These are phyloP conservation scores for Spergularia bocconei DNA, from an alignment of 148 eudicot genomes.

Conservation along the genomic window DNA sequence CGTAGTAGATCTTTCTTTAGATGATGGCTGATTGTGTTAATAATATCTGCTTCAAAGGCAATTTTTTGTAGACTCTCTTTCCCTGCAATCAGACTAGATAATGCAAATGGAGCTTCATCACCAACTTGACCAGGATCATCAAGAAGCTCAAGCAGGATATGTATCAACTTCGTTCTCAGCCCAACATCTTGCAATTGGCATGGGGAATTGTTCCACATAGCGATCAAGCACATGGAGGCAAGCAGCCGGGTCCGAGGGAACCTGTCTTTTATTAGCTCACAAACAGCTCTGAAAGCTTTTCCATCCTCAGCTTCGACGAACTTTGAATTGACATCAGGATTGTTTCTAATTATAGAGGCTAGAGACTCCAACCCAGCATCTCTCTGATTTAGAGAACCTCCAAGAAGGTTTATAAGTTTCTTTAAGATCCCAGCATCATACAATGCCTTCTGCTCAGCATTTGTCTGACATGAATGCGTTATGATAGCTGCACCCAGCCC, in stretches of 20 bases:
- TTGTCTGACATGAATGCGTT: slow-evolving; percentile 75
- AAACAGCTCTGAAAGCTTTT: slow-evolving; percentile 49
- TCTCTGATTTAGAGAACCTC: slow-evolving; percentile 75
- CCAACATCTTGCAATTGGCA: slow-evolving; percentile 54
- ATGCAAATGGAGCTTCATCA: slow-evolving; percentile 87
- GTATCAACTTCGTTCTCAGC: slow-evolving; percentile 57
- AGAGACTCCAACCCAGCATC: slow-evolving; percentile 92
- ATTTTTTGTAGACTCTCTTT: slow-evolving; percentile 74
- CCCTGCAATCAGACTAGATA: slow-evolving; percentile 59
- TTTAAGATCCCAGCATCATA: slow-evolving; percentile 76
- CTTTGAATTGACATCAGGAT: slow-evolving; percentile 52
- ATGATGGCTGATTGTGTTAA: slow-evolving; percentile 61
- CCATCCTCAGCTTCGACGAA: slow-evolving; percentile 68
- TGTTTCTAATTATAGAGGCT: slow-evolving; percentile 58
- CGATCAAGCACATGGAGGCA: slow-evolving; percentile 77
- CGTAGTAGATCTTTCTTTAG: slow-evolving; percentile 43
- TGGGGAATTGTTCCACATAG: slow-evolving; percentile 60
- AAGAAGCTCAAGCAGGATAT: slow-evolving; percentile 74
- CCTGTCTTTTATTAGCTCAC: slow-evolving; percentile 70
- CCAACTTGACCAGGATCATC: slow-evolving; percentile 96
- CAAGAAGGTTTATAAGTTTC: slow-evolving; percentile 67
- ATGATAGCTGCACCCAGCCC: slow-evolving; percentile 94
- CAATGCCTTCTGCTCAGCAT: slow-evolving; percentile 60
- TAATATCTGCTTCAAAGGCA: slow-evolving; percentile 72
- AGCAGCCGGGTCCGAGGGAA: slow-evolving; percentile 77